Base-by-base conservation (phyloP, 2,329 filamentous ascomycete species). In the Venturia pyrina region DNA sequence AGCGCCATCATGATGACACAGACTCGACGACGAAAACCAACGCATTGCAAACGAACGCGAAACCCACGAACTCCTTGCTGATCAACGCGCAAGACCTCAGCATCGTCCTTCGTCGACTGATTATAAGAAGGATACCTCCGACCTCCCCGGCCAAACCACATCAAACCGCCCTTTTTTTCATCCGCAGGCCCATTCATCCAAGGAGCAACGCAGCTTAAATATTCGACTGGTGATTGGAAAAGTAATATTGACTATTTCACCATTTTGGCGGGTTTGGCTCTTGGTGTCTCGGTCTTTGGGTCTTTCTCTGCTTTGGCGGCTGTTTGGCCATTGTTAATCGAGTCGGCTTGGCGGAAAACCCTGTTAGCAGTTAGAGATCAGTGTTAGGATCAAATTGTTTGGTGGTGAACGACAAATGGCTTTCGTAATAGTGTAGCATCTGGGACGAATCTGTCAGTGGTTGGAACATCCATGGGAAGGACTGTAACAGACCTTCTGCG, bases 401-500 rank as follows among this genome's bases (percentile, higher is more conserved):
- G 37, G 53, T 37, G 53, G 53, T 37, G 53, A 59, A 37, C 28
- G 53, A 77, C 75, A 77, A 68, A 66, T 77, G 75, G 56, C 69
- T 68, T 68, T 76, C 75, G 67, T 75, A 77, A 64, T 76, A 77
- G 43, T 74, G 72, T 32, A 77, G 70, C 61, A 77, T 66, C 65
- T 69, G 40, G 19, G 19, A 28, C 28, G 28, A 24, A n/a, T 59
- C 11, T 62, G 43, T 66, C 28, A 56, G 44, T 40, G 7, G 37
- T 13, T 44, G 11, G n/a, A 19, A 21, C 13, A 37, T 28, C 7
- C 15, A 10, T 15, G 17, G n/a, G 24, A 34, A 11, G 10, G 34
- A 17, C 44, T 37, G 24, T 15, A 28, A 19, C 24, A 17, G 74
- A 89, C 88, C 82, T 88, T 90, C 72, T 93, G 90, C 0, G 90